Evolutionary conservation across 179 eudicot species (phyloP).

Genomic region (Nepenthes alata): DNA sequence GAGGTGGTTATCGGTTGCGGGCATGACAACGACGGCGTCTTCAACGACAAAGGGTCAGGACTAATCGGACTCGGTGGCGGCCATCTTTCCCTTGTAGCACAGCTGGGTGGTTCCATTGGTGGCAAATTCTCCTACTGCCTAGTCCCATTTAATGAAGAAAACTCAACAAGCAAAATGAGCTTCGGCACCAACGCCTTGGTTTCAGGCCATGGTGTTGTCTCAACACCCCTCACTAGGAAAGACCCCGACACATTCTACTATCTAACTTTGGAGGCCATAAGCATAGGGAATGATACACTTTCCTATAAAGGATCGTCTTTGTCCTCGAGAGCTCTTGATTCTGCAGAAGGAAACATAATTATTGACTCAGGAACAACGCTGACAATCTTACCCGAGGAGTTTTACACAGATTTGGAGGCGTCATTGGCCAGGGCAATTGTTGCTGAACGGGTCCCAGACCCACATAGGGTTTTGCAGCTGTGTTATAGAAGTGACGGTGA

Average conservation of each 20-base stretch:
- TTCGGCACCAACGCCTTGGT: slow-evolving; percentile 30
- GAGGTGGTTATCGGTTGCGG: slow-evolving; percentile 42
- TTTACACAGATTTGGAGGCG: slow-evolving; percentile 8
- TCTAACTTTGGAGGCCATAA: slow-evolving; percentile 30
- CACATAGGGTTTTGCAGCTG: slow-evolving; percentile 11
- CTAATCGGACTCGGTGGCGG: slow-evolving; percentile 54
- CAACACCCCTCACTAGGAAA: slow-evolving; percentile 22
- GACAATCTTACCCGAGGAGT: slow-evolving; percentile 17
- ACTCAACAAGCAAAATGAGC: slow-evolving; percentile 23
- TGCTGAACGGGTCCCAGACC: slow-evolving; percentile 14
- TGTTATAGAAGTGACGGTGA: slow-evolving; percentile 25
- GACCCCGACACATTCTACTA: slow-evolving; percentile 19
- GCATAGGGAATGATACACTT: slow-evolving; percentile 14
- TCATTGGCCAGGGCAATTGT: slow-evolving; percentile 7
- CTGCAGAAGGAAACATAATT: slow-evolving; percentile 29
- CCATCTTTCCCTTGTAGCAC: slow-evolving; percentile 26
- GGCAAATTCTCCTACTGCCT: slow-evolving; percentile 50
- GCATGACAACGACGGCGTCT: slow-evolving; percentile 22
- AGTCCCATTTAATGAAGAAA: slow-evolving; percentile 8
- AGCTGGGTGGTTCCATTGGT: slow-evolving; percentile 20
- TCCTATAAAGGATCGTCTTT: not conserved
- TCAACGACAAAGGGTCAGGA: slow-evolving; percentile 24
- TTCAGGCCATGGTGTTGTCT: slow-evolving; percentile 16
- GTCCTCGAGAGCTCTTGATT: no score
- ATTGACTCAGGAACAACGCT: slow-evolving; percentile 49